These are phyloP conservation scores for Mesembryanthemum crystallinum DNA, from an alignment of 148 eudicot genomes.

Conservation along the genomic window DNA sequence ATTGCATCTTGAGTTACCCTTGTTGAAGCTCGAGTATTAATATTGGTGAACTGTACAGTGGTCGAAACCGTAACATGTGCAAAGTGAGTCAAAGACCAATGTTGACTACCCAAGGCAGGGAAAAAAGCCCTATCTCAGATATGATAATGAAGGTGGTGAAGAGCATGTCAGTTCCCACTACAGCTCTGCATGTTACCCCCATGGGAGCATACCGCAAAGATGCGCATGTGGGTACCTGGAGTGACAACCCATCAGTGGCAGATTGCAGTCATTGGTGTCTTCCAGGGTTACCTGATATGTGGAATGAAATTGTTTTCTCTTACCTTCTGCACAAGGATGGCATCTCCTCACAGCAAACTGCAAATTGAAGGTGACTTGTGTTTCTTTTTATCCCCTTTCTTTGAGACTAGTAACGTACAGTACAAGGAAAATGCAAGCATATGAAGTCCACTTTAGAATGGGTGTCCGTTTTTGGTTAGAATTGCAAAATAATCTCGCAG, in stretches of 20 bases:
- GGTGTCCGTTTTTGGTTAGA: not conserved
- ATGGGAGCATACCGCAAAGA: conserved; percentile 83
- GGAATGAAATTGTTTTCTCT: conserved; percentile 79
- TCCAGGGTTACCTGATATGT: conserved; percentile 85
- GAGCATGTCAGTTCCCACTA: conserved; percentile 54
- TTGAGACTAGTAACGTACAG: not conserved
- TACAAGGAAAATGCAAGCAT: not conserved
- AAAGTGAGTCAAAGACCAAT: conserved; percentile 58
- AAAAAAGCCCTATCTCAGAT: conserved; percentile 51
- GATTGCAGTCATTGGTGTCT: conserved; percentile 95
- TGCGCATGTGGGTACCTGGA: conserved; percentile 81
- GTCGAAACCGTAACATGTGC: conserved; percentile 49
- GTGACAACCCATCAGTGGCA: conserved; percentile 64
- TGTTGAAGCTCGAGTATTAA: not conserved
- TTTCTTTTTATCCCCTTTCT: not conserved
- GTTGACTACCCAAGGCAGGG: conserved; percentile 44
- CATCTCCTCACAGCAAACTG: conserved; percentile 13
- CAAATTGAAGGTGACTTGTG: conserved; percentile 30
- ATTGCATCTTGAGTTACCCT: not conserved
- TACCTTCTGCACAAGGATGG: conserved; percentile 46
- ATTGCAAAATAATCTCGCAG: not conserved
- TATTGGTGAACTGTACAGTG: conserved; percentile 33
- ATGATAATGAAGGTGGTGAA: conserved; percentile 43
- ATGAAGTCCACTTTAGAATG: not conserved
- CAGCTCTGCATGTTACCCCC: conserved; percentile 63